Evolutionary conservation across 345 rosid species (phyloP).

Genomic region (Citropsis articulata): DNA sequence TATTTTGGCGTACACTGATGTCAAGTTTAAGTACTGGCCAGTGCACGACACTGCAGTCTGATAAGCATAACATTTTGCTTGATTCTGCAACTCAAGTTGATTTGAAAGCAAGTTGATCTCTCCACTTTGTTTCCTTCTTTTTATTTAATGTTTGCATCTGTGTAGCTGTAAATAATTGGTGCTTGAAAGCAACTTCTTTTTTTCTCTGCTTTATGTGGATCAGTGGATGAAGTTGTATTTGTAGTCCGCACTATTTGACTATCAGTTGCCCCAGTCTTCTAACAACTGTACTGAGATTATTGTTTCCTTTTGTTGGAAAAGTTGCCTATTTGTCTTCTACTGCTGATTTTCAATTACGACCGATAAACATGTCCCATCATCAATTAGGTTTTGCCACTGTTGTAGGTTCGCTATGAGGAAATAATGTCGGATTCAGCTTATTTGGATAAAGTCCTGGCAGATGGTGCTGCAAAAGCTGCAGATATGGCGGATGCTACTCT

Average conservation of each 20-base stretch:
- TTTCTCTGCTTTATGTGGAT: constrained; percentile 4
- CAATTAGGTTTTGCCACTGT: constrained; percentile 7
- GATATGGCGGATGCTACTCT: constrained; percentile 65
- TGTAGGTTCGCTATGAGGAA: constrained; percentile 63
- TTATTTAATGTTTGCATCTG: background rate
- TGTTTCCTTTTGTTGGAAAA: background rate
- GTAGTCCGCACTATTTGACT: constrained; percentile 2
- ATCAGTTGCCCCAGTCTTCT: background rate
- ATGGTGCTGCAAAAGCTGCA: constrained; percentile 61
- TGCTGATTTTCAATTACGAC: background rate
- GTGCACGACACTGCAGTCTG: constrained; percentile 1
- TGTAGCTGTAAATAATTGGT: background rate
- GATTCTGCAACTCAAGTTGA: constrained; percentile 2
- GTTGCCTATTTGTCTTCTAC: background rate
- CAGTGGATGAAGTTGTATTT: background rate
- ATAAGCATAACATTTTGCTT: background rate
- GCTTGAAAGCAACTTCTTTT: background rate
- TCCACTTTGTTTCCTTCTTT: constrained; percentile 1
- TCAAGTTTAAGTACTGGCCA: background rate
- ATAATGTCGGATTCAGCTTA: constrained; percentile 60
- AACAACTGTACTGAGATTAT: background rate
- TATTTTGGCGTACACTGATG: background rate
- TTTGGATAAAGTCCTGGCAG: constrained; percentile 56
- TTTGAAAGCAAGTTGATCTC: background rate
- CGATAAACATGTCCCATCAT: constrained; percentile 11